Percentiles rank a stretch among this genome's conserved stretches.
Evolutionary conservation across 768 basidiomycete species (phyloP).

Genomic region (Dioszegia hungarica): DNA sequence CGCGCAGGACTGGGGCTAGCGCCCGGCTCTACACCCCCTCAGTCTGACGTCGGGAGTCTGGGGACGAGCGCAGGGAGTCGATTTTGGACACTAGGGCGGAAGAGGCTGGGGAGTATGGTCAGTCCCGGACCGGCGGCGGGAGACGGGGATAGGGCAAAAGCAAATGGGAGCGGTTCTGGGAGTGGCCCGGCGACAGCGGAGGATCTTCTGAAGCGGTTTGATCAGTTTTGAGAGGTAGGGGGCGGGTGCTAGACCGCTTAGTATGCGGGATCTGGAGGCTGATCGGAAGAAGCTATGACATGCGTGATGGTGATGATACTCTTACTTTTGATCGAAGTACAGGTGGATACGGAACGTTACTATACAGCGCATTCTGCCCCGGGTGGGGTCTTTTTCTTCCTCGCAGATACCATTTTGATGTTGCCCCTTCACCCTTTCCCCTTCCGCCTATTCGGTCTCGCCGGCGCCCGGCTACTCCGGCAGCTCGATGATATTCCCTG

Average conservation of each 20-base stretch:
- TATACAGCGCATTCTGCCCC: neutral
- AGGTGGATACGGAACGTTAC: neutral
- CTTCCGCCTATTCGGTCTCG: neutral
- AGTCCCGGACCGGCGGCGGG: neutral
- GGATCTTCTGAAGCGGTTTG: conserved; percentile 30
- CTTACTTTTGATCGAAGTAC: too few relatives aligned
- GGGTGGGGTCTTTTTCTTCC: neutral
- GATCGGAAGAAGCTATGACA: too few relatives aligned
- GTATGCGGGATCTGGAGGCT: too few relatives aligned
- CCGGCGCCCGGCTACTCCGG: neutral
- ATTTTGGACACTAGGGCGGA: conserved; percentile 3
- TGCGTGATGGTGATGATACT: too few relatives aligned
- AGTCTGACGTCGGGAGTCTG: neutral
- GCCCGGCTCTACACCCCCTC: neutral
- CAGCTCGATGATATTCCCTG: conserved; percentile 24
- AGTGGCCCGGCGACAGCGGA: conserved; percentile 15
- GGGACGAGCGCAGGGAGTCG: neutral
- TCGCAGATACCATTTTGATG: neutral
- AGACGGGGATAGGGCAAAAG: neutral
- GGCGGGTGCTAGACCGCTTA: too few relatives aligned
- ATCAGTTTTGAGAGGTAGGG: too few relatives aligned
- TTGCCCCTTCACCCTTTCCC: neutral
- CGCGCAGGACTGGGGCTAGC: neutral
- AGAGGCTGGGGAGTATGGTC: conserved; percentile 1
- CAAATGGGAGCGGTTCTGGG: neutral